Evolutionary conservation across 768 basidiomycete species (phyloP), one percentile per base, ranked within the genome.

Genomic region (Dentipellis fragilis): DNA sequence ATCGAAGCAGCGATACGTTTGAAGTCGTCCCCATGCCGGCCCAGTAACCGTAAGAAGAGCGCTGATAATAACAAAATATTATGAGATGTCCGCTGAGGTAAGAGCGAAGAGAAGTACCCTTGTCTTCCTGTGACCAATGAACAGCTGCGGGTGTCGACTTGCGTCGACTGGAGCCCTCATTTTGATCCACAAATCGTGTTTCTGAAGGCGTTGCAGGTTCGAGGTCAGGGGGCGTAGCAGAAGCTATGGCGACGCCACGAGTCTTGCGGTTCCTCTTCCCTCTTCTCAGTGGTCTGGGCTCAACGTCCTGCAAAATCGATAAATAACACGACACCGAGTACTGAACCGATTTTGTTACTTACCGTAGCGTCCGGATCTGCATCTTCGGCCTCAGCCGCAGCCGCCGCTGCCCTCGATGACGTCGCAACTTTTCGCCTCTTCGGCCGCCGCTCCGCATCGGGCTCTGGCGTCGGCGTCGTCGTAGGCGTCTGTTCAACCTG

Each of bases 121-220:
- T 83, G 62, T 90, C 87, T 37, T 81, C 79, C 9, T 80, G 79
- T 3, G 81, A 79, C 85, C 87, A 88, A 49, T 77, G 76, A 39
- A 67, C 69, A 29, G 65, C 57, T n/a, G 63, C 72, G 49, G 72
- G 64, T 8, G 65, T 60, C 54, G 59, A 54, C 54, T 65, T 64
- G 65, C 67, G 54, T 63, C 62, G 29, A 59, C 62, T 50, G 51
- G 45, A 17, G 57, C 47, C 8, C 58, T 68, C 66, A 9, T 61
- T 61, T 49, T 62, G 67, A 42, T 67, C 66, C 16, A 60, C 55
- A 52, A 63, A 61, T 47, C 61, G 63, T 21, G 65, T 61, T 42
- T 64, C 63, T 42, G 58, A 53, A 23, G 58, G 48, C 9, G 48
- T 22, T 12, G 14, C 22, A 49, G 64, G 54, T 10, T 63, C 51